Base-by-base conservation (phyloP, 2,329 filamentous ascomycete species). In the Aspergillus ochraceus region DNA sequence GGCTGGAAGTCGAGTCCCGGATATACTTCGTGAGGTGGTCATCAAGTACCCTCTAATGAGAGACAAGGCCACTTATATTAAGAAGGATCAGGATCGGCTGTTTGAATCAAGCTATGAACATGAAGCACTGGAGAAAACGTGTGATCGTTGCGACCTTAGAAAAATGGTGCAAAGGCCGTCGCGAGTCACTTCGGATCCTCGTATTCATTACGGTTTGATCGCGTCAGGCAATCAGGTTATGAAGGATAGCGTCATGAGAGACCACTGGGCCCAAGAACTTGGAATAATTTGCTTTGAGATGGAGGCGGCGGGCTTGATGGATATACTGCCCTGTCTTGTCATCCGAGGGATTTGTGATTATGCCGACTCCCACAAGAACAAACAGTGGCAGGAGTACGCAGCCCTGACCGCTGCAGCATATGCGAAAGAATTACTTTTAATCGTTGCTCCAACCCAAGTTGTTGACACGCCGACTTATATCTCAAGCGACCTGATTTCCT, bases 401-500 rank as follows among this genome's bases (percentile, higher is more conserved):
- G 32, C 32, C 11, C 11, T 14, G 12, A 36, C 4, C 12, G 32
- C 32, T 12, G 32, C 32, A 12, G 32, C 12, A 9, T 36, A 36
- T 14, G 10, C 32, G 11, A 36, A 14, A 36, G 32, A 47, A 17
- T 29, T 29, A 6, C 42, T 46, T n/a, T 17, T 46, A 3, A 14
- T n/a, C 29, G 47, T 54, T 17, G 53, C 56, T 2, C 49, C 57
- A 36, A 26, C 54, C 32, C 58, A 57, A 9, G 39, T 53, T 1
- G 58, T 17, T 9, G 54, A 57, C 12, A 60, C 51, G 11, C 51
- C 20, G 68, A 68, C 49, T 61, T 29, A 29, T 29, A 68, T 29
- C 60, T 65, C 53, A 61, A 64, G 22, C 63, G 46, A 55, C 49
- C 55, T n/a, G 26, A 29, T 65, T 68, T 51, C 64, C 26, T 29